Evolutionary conservation across 345 rosid species (phyloP), one percentile per base, ranked within the genome.

Genomic region (Gossypium mustelinum): DNA sequence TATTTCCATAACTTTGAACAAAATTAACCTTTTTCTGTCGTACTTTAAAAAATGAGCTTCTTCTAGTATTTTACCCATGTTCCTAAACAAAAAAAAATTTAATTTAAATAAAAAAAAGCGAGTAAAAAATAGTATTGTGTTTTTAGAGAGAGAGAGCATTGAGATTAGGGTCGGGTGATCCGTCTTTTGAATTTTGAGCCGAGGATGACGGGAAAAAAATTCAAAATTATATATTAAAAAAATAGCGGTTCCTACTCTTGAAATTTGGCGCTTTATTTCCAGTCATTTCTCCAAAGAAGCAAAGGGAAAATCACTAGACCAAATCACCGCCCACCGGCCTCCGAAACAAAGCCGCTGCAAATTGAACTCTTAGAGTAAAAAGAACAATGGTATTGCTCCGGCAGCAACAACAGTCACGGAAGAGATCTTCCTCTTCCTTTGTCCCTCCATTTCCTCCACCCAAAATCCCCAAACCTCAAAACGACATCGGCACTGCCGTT

Each of bases 351-450:
- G 44, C 44, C 4, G 66, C 66, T 27, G n/a, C 44, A 29, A 29
- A 29, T 43, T 29, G 66, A 61, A 61, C 34, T 27, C 18, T 2
- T 43, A 61, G 44, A 29, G 65, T 17, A 16, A 14, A 61, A 13
- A 27, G 17, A 61, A 34, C 7, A 1, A 61, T 61, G 66, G 66
- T 16, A 7, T 29, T 29, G 3, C 91, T 91, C 16, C 87, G 78
- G 61, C 80, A 86, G 3, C 85, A 82, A 76, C 76, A 76, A 24
- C 79, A 87, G 25, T 84, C 92, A 16, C 84, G 80, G 54, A 86
- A 86, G 68, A 73, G 89, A 55, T 78, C 78, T 9, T 74, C 86
- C 24, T 80, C 90, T 52, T 75, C 86, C 20, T 83, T 79, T 1
- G 80, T 79, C 52, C 74, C 86, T 52, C 79, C 87, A 22, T 70